Conservation (phyloP, 228 moss, liverwort and hornwort species). For the Sphagnum magellanicum region DNA sequence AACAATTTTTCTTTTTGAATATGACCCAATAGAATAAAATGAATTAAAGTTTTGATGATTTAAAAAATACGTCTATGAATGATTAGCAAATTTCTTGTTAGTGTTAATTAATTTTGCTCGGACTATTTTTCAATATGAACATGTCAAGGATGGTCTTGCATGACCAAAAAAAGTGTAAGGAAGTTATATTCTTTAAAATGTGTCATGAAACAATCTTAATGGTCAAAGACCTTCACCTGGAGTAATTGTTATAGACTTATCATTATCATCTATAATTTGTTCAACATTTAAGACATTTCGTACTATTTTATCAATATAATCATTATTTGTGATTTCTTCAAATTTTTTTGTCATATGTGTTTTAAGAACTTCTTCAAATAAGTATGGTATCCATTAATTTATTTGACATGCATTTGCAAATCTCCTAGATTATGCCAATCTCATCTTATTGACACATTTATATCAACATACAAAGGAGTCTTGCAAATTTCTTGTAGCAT, state of each 20-base stretch:
- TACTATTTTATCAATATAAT: neutral
- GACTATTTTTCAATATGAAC: neutral
- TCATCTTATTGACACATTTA: neutral
- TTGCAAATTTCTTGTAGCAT: neutral
- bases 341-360: neutral
- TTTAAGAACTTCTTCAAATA: neutral
- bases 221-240: neutral
- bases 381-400: neutral
- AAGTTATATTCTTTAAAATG: neutral
- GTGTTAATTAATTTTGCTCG: neutral
- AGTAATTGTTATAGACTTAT: neutral
- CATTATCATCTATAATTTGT: neutral
- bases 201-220: neutral
- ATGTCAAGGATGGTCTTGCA: neutral
- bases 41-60: no score
- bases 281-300: neutral
- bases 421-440: neutral
- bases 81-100: neutral
- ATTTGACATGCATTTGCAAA: neutral
- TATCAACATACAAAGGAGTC: neutral
- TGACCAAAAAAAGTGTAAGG: constrained; percentile 1
- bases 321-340: neutral
- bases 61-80: no score
- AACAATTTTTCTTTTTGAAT: no score
- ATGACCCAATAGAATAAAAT: no score